phyloP scores from a whole-genome alignment of 257 asterid genomes.

The Solanum infundibuliforme region DNA sequence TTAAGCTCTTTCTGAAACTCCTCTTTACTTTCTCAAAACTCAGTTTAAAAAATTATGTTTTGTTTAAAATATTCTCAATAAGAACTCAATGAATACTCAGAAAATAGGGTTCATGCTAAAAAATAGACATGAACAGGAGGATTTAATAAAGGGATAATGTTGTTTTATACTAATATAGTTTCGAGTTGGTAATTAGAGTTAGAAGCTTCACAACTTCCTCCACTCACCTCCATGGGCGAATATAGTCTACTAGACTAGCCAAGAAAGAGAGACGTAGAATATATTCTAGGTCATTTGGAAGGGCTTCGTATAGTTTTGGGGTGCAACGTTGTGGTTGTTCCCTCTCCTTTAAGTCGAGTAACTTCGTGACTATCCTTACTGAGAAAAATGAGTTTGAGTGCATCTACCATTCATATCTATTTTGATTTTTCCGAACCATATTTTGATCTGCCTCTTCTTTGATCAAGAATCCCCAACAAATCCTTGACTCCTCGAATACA shows the following conservation, averaged over 20 bases:
- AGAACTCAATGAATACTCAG: background rate
- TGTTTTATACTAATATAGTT: background rate
- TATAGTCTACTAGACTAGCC: background rate
- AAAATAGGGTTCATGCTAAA: background rate
- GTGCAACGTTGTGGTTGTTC: background rate
- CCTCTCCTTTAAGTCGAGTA: background rate
- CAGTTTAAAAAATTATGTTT: too few relatives aligned
- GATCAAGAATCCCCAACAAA: background rate
- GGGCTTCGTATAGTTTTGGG: too few relatives aligned
- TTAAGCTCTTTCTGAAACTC: background rate
- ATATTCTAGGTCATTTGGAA: background rate
- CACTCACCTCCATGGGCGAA: background rate
- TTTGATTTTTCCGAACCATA: background rate
- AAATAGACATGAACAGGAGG: background rate
- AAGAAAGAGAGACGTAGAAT: too few relatives aligned
- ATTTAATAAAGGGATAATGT: too few relatives aligned
- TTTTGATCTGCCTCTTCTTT: background rate
- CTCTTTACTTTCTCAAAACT: background rate
- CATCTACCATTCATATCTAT: background rate
- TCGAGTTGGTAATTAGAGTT: background rate
- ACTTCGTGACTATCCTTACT: background rate
- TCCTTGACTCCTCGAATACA: background rate
- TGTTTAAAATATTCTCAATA: background rate
- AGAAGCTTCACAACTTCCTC: background rate
- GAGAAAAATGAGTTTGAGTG: background rate